Base-by-base conservation (phyloP, 768 basidiomycete species). In the Agrocybe pediades region DNA sequence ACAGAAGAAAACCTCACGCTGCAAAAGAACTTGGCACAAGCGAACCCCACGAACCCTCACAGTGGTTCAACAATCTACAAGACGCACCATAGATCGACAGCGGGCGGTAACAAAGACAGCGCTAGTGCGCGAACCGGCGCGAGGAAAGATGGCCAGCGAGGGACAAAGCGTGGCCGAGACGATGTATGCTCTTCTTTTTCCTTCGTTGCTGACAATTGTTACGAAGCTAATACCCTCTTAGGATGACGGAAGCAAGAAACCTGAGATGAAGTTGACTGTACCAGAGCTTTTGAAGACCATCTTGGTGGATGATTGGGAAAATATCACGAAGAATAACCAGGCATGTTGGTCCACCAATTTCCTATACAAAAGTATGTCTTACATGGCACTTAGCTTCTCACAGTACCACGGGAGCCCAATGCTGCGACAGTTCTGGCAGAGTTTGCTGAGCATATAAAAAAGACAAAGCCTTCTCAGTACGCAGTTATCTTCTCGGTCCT, bases 281-380 rank as follows among this genome's bases (percentile, higher is more conserved):
- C 97, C 96, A 0, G 97, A 98, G 62, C 69, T 81, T n/a, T 79
- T 98, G 57, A 98, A 97, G 68, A 81, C 86, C 25, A 79, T 89
- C 43, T 78, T 99, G 30, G 95, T 98, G 2, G 95, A 98, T 64
- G 97, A 98, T 61, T 99, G 97, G 97, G 96, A 98, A 71, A 84
- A 87, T 4, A 86, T 98, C 33, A 98, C 97, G 49, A 98, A 97
- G 75, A 91, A 95, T 66, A 85, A 86, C 61, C 90, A 94, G 82
- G 96, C 89, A 54, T 71, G 63, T 40, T 27, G 15, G 21, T 27
- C 48, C 20, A 20, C 13, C 16, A 27, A 41, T 21, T 48, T 29
- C 5, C 23, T 25, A 42, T 17, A 24, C 16, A 56, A 19, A 30
- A 11, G 13, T 41, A 29, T 41, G 43, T 24, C 15, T 20, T 9